Conservation (phyloP, 768 basidiomycete genomes). For the Tricholoma saponaceum region DNA sequence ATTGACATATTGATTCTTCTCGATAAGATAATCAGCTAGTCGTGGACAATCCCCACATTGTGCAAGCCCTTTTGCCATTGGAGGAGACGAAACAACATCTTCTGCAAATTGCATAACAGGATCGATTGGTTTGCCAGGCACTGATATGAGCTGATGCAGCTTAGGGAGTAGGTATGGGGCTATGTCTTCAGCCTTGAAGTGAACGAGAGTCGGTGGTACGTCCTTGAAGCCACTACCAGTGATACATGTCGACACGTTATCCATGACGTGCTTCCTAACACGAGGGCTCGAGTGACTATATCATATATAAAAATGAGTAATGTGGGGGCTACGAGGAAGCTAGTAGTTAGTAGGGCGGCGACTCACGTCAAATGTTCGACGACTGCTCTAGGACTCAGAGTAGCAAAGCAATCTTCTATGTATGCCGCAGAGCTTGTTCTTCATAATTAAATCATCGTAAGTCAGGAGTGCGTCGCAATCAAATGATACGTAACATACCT, state of each 20-base stretch:
- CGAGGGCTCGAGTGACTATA: slow-evolving; percentile 13
- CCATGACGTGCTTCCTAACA: slow-evolving; percentile 16
- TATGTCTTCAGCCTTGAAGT: slow-evolving; percentile 11
- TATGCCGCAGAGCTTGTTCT: slow-evolving; percentile 11
- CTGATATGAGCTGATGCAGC: slow-evolving; percentile 14
- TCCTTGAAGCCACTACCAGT: slow-evolving; percentile 6
- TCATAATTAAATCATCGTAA: background rate
- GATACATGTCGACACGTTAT: slow-evolving; percentile 15
- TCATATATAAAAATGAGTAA: background rate
- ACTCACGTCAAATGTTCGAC: slow-evolving; percentile 14
- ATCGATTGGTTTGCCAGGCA: slow-evolving; percentile 6
- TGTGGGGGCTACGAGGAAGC: background rate
- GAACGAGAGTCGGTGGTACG: slow-evolving; percentile 8
- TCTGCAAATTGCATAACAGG: slow-evolving; percentile 10
- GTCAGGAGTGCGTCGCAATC: background rate
- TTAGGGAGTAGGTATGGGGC: slow-evolving; percentile 15
- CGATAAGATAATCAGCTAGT: slow-evolving; percentile 12
- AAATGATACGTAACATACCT: slow-evolving; percentile 7
- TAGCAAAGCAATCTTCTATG: slow-evolving; percentile 13
- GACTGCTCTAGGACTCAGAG: slow-evolving; percentile 12
- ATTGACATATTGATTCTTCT: slow-evolving; percentile 9
- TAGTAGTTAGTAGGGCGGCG: background rate
- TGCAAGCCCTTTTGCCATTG: slow-evolving; percentile 15
- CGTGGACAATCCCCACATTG: slow-evolving; percentile 10
- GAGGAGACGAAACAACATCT: slow-evolving; percentile 11